These are phyloP conservation scores for Chlorella sp. DNA, from an alignment of 139 green algal genomes.

Conservation along the genomic window DNA sequence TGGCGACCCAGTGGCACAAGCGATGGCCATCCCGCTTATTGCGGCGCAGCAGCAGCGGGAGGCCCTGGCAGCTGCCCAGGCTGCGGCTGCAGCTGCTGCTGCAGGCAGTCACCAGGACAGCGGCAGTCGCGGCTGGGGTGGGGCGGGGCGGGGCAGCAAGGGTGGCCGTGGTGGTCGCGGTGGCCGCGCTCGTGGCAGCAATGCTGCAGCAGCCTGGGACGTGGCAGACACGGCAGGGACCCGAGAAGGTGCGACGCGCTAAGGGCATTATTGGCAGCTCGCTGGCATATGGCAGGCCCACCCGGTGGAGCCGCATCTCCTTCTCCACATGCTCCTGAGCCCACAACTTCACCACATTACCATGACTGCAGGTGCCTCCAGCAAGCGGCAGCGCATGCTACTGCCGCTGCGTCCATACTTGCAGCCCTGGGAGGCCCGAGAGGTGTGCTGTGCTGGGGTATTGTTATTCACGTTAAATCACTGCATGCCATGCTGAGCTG, in stretches of 20 bases:
- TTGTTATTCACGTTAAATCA: too few species aligned
- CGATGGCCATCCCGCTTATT: not conserved
- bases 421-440: slow-evolving; percentile 29
- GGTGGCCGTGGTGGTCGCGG: not conserved
- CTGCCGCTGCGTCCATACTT: not conserved
- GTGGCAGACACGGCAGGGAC: not conserved
- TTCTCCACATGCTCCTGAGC: too few species aligned
- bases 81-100: not conserved
- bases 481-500: too few species aligned
- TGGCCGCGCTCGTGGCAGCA: not conserved
- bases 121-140: not conserved
- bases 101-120: too few species aligned
- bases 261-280: too few species aligned
- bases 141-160: not conserved
- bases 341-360: too few species aligned
- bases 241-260: not conserved
- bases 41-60: not conserved
- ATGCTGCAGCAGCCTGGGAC: not conserved
- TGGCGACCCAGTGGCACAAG: not conserved
- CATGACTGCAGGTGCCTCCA: slow-evolving; percentile 13
- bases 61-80: not conserved
- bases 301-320: too few species aligned
- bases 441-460: slow-evolving; percentile 25
- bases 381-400: slow-evolving; percentile 25
- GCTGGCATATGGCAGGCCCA: too few species aligned